These are phyloP conservation scores for Fusarium marasasianum DNA, from an alignment of 2,329 filamentous ascomycete genomes.

Conservation along the genomic window DNA sequence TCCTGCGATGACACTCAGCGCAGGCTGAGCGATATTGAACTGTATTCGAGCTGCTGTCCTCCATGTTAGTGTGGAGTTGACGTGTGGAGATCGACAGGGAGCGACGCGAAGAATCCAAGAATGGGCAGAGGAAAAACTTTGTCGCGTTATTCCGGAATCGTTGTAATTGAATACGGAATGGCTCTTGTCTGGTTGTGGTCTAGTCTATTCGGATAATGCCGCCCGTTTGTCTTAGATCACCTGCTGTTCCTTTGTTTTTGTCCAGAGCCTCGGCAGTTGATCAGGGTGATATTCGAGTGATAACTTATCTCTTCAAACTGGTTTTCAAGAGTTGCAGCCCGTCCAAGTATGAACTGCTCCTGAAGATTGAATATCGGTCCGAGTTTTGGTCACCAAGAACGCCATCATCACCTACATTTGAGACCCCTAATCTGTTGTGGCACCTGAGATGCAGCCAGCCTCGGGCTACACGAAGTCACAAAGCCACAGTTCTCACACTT, in stretches of 20 bases:
- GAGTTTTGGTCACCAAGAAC: neutral
- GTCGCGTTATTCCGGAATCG: constrained; percentile 14
- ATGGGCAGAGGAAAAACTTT: constrained; percentile 35
- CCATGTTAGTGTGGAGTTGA: constrained; percentile 44
- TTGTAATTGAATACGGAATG: neutral
- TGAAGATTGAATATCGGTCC: neutral
- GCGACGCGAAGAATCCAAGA: constrained; percentile 23
- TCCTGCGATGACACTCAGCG: constrained; percentile 54
- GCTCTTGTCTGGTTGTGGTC: neutral
- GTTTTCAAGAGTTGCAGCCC: neutral
- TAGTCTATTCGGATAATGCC: constrained; percentile 6
- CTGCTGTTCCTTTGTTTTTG: neutral
- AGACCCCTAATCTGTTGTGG: neutral
- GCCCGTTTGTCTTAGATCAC: constrained; percentile 2
- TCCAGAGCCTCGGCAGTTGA: neutral
- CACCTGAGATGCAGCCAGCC: neutral
- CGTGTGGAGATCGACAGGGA: constrained; percentile 37
- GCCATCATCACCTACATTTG: neutral
- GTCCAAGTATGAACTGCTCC: neutral
- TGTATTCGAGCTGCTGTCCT: constrained; percentile 54
- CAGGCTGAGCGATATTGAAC: constrained; percentile 51
- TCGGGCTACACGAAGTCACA: neutral
- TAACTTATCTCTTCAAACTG: too few species aligned
- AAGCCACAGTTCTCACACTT: neutral
- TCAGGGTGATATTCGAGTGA: neutral